Base-by-base conservation (phyloP, 768 basidiomycete genomes). In the Mycena pura region DNA sequence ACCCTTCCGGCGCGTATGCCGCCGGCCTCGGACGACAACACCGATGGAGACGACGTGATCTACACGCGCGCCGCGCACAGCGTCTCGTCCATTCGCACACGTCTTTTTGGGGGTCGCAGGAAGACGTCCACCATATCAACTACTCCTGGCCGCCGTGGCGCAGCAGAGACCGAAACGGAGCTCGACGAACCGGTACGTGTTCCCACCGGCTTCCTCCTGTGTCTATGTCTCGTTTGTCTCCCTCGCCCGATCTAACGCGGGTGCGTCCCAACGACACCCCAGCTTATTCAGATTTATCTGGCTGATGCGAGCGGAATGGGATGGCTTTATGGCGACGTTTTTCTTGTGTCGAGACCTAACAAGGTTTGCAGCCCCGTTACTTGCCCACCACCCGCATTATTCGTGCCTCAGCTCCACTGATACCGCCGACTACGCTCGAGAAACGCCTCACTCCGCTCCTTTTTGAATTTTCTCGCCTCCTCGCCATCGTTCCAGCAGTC, bases 121-220 rank as follows among this genome's bases (percentile, higher is more conserved):
- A 77, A 75, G 27, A 71, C 77, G 49, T 84, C 80, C 68, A 73
- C 72, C 31, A 90, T 91, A 67, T 88, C 84, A n/a, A 91, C 90
- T 0, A 78, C 84, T 0, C 85, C 83, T 17, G 88, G 82, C 3
- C 77, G 77, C 54, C 68, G 76, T 38, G 86, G 90, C 62, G 89
- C 88, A 25, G 89, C 89, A 7, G 90, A 92, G 74, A 91, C 91
- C 0, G 90, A 92, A 70, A 91, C 91, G 0, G 91, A 92, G 69
- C 80, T 84, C 13, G 90, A 92, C 66, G 90, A 92, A 68, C 86
- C 86, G 32, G 90, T 91, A 70, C 77, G 89, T 58, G 34, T 44
- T 32, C 25, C 28, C 28, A 11, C 14, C 31, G 47, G 9, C 47
- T n/a, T n/a, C n/a, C n/a, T n/a, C n/a, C n/a, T n/a, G n/a, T n/a